A percentile compares a stretch with the other conserved stretches of the same genome.
phyloP scores from a whole-genome alignment of 2,329 filamentous ascomycete species.

The Botrytis deweyae region DNA sequence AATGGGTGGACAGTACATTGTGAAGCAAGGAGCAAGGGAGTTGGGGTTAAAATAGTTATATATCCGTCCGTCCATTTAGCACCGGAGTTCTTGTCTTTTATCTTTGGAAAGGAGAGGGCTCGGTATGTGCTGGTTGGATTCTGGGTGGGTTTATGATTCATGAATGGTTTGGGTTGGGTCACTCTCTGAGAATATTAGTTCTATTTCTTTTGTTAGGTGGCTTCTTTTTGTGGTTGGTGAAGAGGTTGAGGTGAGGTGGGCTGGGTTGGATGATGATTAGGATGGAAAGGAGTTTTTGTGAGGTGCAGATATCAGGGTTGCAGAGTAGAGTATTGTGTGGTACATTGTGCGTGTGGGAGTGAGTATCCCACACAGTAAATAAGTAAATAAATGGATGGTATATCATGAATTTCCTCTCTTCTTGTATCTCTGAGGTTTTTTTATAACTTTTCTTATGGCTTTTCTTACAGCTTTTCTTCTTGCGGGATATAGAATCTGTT shows the following conservation, averaged over 20 bases:
- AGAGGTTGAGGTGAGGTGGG: background rate
- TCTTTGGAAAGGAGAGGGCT: slow-evolving; percentile 5
- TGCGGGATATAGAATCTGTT: background rate
- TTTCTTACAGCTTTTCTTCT: background rate
- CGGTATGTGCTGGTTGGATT: slow-evolving; percentile 6
- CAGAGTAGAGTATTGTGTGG: background rate
- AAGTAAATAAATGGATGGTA: background rate
- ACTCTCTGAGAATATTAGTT: background rate
- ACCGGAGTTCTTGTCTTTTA: slow-evolving; percentile 6
- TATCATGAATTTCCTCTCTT: background rate
- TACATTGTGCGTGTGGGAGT: background rate
- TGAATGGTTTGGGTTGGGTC: background rate
- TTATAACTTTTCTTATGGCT: too few species aligned
- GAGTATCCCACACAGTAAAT: background rate
- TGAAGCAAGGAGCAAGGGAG: background rate
- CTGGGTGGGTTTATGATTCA: background rate
- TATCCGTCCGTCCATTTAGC: slow-evolving; percentile 13
- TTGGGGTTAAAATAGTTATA: slow-evolving; percentile 7
- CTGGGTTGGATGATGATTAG: too few species aligned
- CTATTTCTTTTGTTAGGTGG: background rate
- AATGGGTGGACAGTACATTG: background rate
- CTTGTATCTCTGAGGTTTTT: background rate
- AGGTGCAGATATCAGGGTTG: background rate
- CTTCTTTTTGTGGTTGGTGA: background rate
- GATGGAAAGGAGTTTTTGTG: background rate